Evolutionary conservation across 2,329 filamentous ascomycete species (phyloP), one percentile per base, ranked within the genome.

Genomic region (Trichophyton simii): DNA sequence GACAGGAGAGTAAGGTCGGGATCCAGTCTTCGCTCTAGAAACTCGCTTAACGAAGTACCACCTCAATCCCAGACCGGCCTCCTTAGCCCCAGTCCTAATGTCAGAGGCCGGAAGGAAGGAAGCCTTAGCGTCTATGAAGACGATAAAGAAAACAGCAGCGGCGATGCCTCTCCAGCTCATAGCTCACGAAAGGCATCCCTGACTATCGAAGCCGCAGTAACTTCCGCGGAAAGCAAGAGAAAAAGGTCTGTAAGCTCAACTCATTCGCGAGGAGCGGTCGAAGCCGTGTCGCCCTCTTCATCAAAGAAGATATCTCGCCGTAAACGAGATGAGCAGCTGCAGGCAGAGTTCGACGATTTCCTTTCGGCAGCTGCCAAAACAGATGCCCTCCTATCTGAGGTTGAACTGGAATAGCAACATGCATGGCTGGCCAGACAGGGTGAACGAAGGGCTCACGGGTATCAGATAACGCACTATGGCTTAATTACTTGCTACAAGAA

Each of bases 71-170:
- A 67, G 44, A 71, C 67, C 34, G 46, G 69, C n/a, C 65, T 69
- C 28, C 64, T 67, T n/a, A 74, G 70, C 42, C 72, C 72, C 0
- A 73, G 67, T 57, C 66, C 65, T 2, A 67, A 69, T 25, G 62
- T 75, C 50, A 72, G 68, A 57, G 66, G 72, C 58, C 69, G 68
- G 50, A 75, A 75, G 60, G 72, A 74, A 60, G 64, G 65, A n/a
- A 58, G 55, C 11, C 11, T 60, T 6, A 60, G 44, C 41, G 48
- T 57, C 22, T 57, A 42, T 18, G 59, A 60, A 34, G 50, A 55
- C 25, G 60, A 61, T 20, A 61, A 59, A 34, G 48, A 52, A 50
- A 60, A 60, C 42, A 60, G 36, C 15, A 60, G 59, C 5, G 60
- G 62, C n/a, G 38, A 42, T 31, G 41, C 48, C 15, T 60, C 60